Base-by-base conservation (phyloP, 306 rosid species). In the Medicago lupulina region DNA sequence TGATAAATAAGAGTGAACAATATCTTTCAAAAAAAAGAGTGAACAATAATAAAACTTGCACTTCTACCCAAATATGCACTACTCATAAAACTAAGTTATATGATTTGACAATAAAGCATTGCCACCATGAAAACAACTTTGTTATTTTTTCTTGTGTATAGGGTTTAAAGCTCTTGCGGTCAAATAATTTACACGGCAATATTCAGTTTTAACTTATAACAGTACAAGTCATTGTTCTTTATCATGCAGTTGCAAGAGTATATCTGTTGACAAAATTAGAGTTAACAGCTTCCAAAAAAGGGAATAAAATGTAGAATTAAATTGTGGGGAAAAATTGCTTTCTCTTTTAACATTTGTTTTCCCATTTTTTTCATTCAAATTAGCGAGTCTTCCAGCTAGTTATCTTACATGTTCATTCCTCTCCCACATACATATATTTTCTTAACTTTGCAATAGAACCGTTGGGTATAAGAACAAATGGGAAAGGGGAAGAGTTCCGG, bases 391-490 rank as follows among this genome's bases (percentile, higher is more conserved):
- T 67, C 72, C 25, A 9, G 34, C 78, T 41, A 21, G 43, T 46
- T 38, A 18, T 53, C 57, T 47, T 51, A 53, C 19, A 19, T 12
- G 71, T 73, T 71, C 43, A 8, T 44, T 76, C 28, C 78, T 65
- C 31, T 11, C 65, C 41, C 47, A 36, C 63, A 57, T 7, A 66
- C 55, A 16, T 71, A 8, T 70, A 53, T 41, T 61, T 47, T 76
- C 71, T 69, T 71, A 75, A 47, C 53, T 64, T 41, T 51, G 67
- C 44, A 68, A 76, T 79, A 92, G 97, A 90, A 73, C 81, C 90
- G 19, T 73, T 83, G 76, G 98, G 88, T 80, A 86, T 87, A 67
- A 86, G 78, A 81, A 73, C 79, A 70, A 76, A 57, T 76, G 70
- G 90, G 83, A 86, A 79, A 80, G 38, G 80, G 70, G 87, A 75